These are phyloP conservation scores for Penicillium expansum DNA, from an alignment of 2,329 filamentous ascomycete species.

Conservation along the genomic window DNA sequence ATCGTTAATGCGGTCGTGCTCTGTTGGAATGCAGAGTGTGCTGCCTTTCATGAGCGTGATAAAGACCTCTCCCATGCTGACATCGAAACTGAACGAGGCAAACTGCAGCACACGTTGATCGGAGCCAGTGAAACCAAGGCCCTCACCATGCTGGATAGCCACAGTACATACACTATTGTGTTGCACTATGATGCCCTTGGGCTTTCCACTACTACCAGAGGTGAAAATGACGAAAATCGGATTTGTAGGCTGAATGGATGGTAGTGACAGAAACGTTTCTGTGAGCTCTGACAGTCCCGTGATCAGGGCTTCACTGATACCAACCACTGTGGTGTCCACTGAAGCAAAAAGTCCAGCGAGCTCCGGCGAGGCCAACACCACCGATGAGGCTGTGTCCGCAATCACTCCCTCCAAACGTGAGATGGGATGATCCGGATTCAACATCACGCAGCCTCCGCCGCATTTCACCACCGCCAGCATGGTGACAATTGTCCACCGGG, in stretches of 20 bases:
- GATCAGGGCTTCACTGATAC: not conserved
- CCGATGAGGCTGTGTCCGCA: conserved; percentile 1
- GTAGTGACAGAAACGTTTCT: not conserved
- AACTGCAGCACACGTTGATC: conserved; percentile 36
- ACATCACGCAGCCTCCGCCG: not conserved
- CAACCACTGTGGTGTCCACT: not conserved
- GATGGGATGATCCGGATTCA: conserved; percentile 1
- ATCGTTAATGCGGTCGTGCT: conserved; percentile 42
- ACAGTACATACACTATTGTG: conserved; percentile 8
- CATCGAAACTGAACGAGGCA: conserved; percentile 42
- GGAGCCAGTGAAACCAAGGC: conserved; percentile 12
- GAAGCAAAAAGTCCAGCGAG: not conserved
- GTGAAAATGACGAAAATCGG: conserved; percentile 13
- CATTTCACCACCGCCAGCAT: conserved; percentile 10
- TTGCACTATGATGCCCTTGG: conserved; percentile 19
- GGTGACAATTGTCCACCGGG: conserved; percentile 19
- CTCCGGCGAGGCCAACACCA: conserved; percentile 1
- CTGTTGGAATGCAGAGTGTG: conserved; percentile 34
- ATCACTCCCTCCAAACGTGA: conserved; percentile 1
- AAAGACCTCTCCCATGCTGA: conserved; percentile 33
- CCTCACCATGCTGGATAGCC: not conserved
- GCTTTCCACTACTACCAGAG: conserved; percentile 20
- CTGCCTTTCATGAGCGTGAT: conserved; percentile 43
- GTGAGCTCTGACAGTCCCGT: not conserved
- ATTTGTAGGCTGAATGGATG: not conserved